These are phyloP conservation scores for Pulveroboletus frians DNA, from an alignment of 768 basidiomycete species.

Conservation along the genomic window DNA sequence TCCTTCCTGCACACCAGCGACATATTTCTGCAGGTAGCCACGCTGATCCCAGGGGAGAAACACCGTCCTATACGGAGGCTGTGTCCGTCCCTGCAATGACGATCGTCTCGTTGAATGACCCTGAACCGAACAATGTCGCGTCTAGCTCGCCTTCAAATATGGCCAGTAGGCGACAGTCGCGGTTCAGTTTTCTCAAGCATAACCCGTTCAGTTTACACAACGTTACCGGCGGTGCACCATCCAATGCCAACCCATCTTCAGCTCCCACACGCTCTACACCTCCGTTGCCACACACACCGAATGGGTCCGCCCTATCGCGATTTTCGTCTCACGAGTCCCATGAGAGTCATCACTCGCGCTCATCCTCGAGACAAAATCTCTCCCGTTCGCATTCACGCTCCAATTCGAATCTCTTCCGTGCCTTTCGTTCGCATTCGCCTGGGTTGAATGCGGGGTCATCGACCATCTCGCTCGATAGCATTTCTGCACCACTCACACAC, in stretches of 20 bases:
- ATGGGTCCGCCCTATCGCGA: constrained; percentile 20
- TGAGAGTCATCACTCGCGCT: constrained; percentile 15
- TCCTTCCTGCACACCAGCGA: constrained; percentile 17
- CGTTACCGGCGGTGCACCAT: constrained; percentile 11
- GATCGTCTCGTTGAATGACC: constrained; percentile 16
- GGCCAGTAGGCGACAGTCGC: constrained; percentile 31
- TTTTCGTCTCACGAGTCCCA: constrained; percentile 22
- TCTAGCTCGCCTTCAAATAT: not conserved
- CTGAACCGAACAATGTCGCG: constrained; percentile 11
- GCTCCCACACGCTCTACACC: constrained; percentile 18
- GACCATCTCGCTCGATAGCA: constrained; percentile 64
- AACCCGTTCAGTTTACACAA: constrained; percentile 34
- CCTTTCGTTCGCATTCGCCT: constrained; percentile 37
- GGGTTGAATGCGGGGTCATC: constrained; percentile 50
- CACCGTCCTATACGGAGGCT: constrained; percentile 61
- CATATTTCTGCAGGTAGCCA: constrained; percentile 1
- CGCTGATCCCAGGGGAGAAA: constrained; percentile 50
- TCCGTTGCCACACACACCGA: constrained; percentile 9
- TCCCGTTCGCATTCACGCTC: constrained; percentile 37
- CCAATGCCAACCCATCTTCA: constrained; percentile 7
- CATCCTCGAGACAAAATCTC: constrained; percentile 26
- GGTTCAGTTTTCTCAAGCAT: constrained; percentile 43
- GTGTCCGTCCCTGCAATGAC: constrained; percentile 14
- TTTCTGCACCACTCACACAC: constrained; percentile 72
- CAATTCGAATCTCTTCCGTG: constrained; percentile 32